Evolutionary conservation across 257 asterid genomes (phyloP), one percentile per base, ranked within the genome.

Genomic region (Solanum paucissectum): DNA sequence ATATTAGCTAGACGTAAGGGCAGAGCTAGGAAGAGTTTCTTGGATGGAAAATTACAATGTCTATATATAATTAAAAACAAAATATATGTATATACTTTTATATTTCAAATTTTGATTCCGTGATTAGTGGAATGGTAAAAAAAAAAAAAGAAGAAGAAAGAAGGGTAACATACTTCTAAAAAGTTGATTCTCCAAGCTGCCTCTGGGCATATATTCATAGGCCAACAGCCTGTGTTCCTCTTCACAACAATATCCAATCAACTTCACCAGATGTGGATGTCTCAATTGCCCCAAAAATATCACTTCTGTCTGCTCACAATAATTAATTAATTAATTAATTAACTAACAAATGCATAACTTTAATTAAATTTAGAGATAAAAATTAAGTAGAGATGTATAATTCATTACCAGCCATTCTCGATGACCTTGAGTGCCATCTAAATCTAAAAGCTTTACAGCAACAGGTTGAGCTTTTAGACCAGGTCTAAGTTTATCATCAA

Each of bases 161-260:
- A 86, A 72, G 98, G 29, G 29, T 64, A 64, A 64, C 33, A 25
- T 94, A 96, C 99, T 96, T 93, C 98, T 85, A 37, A 96, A 96
- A n/a, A 96, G 95, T 37, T 96, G 99, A 90, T 94, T 96, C 89
- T 96, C 99, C 90, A 96, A 88, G 95, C 99, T 96, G 9, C 99
- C 99, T 69, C 99, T 89, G 7, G 99, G 98, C 98, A 96, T 93
- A 92, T 96, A 96, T 83, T 96, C 98, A 72, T 96, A 96, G 5
- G 93, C 99, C 38, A 96, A 89, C 79, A 96, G 94, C 92, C 99
- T 92, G 55, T 96, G 99, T 89, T 96, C 98, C 89, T 96, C 99
- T 87, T 96, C 99, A 32, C 96, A 94, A 29, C 99, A 94, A 85
- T 94, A 96, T 13, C 99, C 99, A n/a, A 96, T 95, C 94, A 96